These are phyloP conservation scores for Floccularia luteovirens DNA, from an alignment of 768 basidiomycete genomes.

Conservation along the genomic window DNA sequence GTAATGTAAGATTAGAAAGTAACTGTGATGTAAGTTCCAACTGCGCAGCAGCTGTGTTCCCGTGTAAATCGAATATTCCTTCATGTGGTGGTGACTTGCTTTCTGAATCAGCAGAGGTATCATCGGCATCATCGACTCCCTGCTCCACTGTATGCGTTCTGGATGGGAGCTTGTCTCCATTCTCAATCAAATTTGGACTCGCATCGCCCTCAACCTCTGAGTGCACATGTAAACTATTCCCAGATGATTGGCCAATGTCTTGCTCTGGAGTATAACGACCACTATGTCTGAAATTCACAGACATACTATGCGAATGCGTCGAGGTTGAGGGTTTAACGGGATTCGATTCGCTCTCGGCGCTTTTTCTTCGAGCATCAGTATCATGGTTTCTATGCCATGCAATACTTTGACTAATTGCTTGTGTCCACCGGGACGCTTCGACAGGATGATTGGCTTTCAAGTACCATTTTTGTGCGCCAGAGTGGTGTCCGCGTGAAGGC, in stretches of 20 bases:
- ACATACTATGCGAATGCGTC: constrained; percentile 12
- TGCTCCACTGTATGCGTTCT: constrained; percentile 20
- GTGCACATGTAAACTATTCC: background rate
- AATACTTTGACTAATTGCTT: constrained; percentile 65
- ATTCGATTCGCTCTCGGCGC: constrained; percentile 42
- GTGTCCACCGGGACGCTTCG: constrained; percentile 84
- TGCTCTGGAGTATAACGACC: background rate
- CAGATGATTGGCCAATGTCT: background rate
- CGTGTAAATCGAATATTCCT: constrained; percentile 54
- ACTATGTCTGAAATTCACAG: constrained; percentile 8
- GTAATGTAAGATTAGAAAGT: constrained; percentile 35
- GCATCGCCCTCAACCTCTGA: constrained; percentile 4
- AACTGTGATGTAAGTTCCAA: constrained; percentile 71
- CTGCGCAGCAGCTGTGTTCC: constrained; percentile 65
- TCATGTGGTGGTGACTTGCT: constrained; percentile 47
- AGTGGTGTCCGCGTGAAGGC: constrained; percentile 35
- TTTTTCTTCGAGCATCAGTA: constrained; percentile 21
- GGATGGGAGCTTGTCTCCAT: constrained; percentile 5
- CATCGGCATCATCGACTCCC: constrained; percentile 25
- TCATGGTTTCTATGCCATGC: constrained; percentile 47
- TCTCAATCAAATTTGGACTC: constrained; percentile 12
- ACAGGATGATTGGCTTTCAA: constrained; percentile 83
- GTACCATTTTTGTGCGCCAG: constrained; percentile 66
- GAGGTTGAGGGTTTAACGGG: constrained; percentile 18
- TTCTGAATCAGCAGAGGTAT: constrained; percentile 32